Evolutionary conservation across 345 rosid genomes (phyloP), one percentile per base, ranked within the genome.

Genomic region (Pistacia vera): DNA sequence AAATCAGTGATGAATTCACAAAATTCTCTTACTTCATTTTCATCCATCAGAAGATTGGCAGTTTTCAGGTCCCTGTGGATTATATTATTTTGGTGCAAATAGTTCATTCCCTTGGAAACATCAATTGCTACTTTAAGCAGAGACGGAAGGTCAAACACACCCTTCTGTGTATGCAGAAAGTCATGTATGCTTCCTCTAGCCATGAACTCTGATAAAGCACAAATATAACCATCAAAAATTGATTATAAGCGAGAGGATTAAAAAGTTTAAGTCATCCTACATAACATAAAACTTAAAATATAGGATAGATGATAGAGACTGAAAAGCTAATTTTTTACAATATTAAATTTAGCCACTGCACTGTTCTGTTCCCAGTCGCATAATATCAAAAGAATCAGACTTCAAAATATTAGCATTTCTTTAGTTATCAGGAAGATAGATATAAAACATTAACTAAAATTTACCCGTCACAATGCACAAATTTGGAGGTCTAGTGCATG

Each of bases 31-130:
- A 93, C 99, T 59, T 90, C 98, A 81, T 96, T 91, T 83, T 96
- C 99, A 81, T 96, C 99, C 98, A 93, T 96, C 64, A 93, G 89
- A 82, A 96, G 98, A 88, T 96, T 96, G 72, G 97, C 98, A 81
- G 97, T 90, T 83, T 96, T 93, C 73, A 96, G 84, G 89, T 96
- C 98, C 86, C 98, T 85, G 81, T 96, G 99, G 72, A 93, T 90
- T 65, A 96, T 96, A 78, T 92, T 93, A 82, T 96, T 96, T 83
- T 91, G 97, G 85, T 93, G 99, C 79, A 96, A 85, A 86, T 91
- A 96, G 78, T 87, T 88, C 99, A 96, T 96, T 83, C 99, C 99
- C 88, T 91, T 93, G 35, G 99, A 87, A 38, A 96, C 89, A 71
- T 92, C 98, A 65, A 90, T 80, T 33, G 95, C 97, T 65, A 90